Evolutionary conservation across 331 rosid genomes (phyloP).

Genomic region (Malus hybrid): DNA sequence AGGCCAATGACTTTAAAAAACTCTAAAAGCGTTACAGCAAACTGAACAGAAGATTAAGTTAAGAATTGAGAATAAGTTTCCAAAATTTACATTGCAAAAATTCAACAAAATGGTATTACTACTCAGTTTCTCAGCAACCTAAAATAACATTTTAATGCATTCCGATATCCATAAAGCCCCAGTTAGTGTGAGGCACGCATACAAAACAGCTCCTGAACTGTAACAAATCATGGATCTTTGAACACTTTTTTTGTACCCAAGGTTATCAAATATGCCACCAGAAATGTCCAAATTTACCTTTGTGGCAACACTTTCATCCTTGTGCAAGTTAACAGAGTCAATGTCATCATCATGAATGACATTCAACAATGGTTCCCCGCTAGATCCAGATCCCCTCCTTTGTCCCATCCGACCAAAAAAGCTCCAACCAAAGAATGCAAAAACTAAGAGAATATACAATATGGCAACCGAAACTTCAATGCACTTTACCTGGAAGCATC

Average conservation of each 20-base stretch:
- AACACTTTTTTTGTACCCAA: neutral
- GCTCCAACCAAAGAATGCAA: slow-evolving; percentile 68
- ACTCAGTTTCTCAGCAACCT: neutral
- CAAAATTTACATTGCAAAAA: neutral
- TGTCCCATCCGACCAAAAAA: slow-evolving; percentile 47
- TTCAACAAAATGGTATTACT: neutral
- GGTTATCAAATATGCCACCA: neutral
- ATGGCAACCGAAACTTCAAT: slow-evolving; percentile 67
- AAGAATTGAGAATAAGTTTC: neutral
- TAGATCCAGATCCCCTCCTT: slow-evolving; percentile 37
- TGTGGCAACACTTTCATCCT: slow-evolving; percentile 29
- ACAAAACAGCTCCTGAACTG: neutral
- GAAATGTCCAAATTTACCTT: slow-evolving; percentile 33
- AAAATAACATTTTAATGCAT: neutral
- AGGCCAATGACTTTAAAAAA: slow-evolving; percentile 10
- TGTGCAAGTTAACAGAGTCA: slow-evolving; percentile 28
- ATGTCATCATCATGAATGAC: slow-evolving; percentile 31
- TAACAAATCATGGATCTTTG: neutral
- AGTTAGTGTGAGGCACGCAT: neutral
- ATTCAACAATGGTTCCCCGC: slow-evolving; percentile 59
- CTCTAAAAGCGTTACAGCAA: neutral
- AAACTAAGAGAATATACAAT: slow-evolving; percentile 53
- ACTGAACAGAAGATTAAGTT: neutral
- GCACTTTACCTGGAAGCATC: slow-evolving; percentile 60
- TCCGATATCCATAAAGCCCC: neutral